phyloP scores from a whole-genome alignment of 2,329 filamentous ascomycete genomes.

The Tolypocladium ophioglossoides region DNA sequence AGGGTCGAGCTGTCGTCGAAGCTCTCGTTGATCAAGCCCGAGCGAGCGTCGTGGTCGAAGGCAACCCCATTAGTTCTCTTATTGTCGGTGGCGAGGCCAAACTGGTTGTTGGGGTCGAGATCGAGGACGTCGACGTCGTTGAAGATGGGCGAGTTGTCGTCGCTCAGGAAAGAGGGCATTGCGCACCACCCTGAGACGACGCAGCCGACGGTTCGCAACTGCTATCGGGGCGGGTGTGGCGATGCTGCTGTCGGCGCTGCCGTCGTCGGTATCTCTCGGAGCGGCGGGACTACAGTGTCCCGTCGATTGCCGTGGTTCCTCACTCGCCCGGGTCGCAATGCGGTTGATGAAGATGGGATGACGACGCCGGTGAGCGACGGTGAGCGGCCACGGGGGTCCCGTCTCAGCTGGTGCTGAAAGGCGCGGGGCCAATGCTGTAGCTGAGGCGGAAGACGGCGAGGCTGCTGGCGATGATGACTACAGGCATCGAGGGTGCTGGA shows the following conservation, averaged over 20 bases:
- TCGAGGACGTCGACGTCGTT: slow-evolving; percentile 32
- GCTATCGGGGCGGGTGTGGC: not conserved
- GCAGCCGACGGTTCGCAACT: not conserved
- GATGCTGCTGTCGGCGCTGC: not conserved
- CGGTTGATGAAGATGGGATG: not conserved
- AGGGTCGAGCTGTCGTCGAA: slow-evolving; percentile 44
- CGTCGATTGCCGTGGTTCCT: not conserved
- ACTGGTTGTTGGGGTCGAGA: slow-evolving; percentile 29
- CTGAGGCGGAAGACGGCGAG: not conserved
- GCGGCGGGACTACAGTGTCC: not conserved
- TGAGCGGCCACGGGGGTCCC: not conserved
- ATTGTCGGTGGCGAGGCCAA: slow-evolving; percentile 22
- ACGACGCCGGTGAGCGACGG: not conserved
- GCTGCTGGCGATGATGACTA: not conserved
- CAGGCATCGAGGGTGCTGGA: slow-evolving; percentile 1
- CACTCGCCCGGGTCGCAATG: not conserved
- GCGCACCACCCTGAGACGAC: slow-evolving; percentile 10
- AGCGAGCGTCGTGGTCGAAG: slow-evolving; percentile 26
- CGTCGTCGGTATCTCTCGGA: not conserved
- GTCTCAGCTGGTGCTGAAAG: not conserved
- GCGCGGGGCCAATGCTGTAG: not conserved
- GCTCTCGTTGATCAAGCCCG: slow-evolving; percentile 38
- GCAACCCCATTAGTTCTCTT: slow-evolving; percentile 24
- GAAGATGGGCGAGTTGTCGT: slow-evolving; percentile 32
- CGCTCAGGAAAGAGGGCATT: slow-evolving; percentile 46